These are phyloP conservation scores for Acanthamoeba pearcei DNA, from an alignment of 208 protist genomes.

Conservation along the genomic window DNA sequence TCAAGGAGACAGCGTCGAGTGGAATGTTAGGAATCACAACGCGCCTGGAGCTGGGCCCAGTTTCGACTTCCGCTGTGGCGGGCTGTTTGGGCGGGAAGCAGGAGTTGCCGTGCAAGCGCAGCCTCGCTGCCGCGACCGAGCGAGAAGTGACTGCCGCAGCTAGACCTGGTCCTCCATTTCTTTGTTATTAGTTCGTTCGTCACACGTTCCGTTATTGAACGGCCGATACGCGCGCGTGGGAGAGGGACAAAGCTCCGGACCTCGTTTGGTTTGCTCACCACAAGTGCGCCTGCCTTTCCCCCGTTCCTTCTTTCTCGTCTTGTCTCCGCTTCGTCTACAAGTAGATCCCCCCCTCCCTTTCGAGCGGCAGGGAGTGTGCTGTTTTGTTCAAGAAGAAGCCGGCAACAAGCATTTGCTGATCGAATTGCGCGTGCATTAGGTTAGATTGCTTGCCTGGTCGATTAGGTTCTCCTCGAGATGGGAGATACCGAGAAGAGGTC, in stretches of 20 bases:
- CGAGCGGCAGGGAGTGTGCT: not conserved
- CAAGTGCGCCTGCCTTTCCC: not conserved
- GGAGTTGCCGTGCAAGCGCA: not conserved
- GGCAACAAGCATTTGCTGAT: not conserved
- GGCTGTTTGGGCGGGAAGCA: not conserved
- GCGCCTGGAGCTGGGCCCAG: too few species aligned
- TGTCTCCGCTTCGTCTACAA: constrained; percentile 1
- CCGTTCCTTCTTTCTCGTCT: constrained; percentile 21
- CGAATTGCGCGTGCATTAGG: not conserved
- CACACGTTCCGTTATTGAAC: not conserved
- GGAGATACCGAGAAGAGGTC: constrained; percentile 22
- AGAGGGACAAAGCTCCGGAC: not conserved
- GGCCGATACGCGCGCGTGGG: not conserved
- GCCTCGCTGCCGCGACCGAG: not conserved
- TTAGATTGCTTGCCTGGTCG: not conserved
- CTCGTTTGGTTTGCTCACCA: not conserved
- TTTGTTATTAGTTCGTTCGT: not conserved
- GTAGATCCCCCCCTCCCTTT: not conserved
- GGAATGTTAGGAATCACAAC: too few species aligned
- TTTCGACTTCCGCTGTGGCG: too few species aligned
- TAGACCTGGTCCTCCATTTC: too few species aligned
- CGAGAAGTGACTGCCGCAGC: not conserved
- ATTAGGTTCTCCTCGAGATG: not conserved
- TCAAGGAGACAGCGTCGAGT: too few species aligned
- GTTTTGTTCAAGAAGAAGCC: not conserved